Conservation (phyloP, 208 protist species). For the Phytomonas sp. region DNA sequence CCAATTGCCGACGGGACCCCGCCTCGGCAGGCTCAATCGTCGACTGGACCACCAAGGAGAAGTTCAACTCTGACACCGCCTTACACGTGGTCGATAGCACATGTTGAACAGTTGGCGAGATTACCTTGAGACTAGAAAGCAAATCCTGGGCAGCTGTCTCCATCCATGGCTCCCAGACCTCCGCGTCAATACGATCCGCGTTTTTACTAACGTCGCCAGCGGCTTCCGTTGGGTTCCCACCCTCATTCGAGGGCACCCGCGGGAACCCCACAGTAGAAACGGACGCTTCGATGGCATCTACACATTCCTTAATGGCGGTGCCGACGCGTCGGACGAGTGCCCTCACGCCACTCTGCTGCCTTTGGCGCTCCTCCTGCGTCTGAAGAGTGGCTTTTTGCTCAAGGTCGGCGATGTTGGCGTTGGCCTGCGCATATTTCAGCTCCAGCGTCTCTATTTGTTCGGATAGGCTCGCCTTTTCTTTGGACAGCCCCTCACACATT, state of each 20-base stretch:
- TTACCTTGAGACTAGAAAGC: neutral
- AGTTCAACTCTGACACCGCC: neutral
- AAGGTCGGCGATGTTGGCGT: neutral
- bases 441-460: neutral
- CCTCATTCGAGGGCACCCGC: neutral
- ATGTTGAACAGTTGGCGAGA: neutral
- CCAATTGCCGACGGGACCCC: neutral
- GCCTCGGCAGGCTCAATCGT: neutral
- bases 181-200: neutral
- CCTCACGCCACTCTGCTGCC: neutral
- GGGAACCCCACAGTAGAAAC: neutral
- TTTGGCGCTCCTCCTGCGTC: neutral
- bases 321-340: neutral
- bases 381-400: neutral
- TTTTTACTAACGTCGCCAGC: neutral
- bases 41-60: neutral
- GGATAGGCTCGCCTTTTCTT: neutral
- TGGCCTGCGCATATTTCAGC: constrained; percentile 1
- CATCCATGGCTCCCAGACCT: neutral
- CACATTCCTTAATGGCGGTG: neutral
- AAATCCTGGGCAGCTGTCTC: neutral
- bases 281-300: neutral
- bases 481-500: neutral
- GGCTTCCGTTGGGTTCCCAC: neutral
- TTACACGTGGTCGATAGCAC: neutral